Conservation (phyloP, 768 basidiomycete species). For the Amanita molliuscula region DNA sequence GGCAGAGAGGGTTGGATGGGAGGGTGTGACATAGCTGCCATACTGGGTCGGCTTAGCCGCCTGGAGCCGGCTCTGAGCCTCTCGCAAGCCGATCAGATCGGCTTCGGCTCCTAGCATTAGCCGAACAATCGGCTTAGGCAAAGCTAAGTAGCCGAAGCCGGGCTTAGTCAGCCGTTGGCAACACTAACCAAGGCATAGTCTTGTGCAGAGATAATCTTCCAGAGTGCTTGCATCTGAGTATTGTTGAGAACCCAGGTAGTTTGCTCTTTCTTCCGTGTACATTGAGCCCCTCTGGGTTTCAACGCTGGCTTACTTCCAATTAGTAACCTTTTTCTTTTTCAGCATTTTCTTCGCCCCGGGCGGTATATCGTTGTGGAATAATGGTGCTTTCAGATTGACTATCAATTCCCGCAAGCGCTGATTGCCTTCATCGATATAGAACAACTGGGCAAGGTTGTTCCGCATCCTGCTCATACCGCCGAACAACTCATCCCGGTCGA, state of each 20-base stretch:
- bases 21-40: too few relatives aligned
- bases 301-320: neutral
- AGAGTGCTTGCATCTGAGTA: slow-evolving; percentile 64
- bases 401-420: slow-evolving; percentile 55
- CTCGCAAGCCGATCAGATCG: too few relatives aligned
- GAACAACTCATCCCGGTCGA: slow-evolving; percentile 90
- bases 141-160: too few relatives aligned
- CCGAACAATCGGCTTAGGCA: too few relatives aligned
- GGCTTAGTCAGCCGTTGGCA: too few relatives aligned
- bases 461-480: slow-evolving; percentile 82
- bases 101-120: too few relatives aligned
- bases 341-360: neutral
- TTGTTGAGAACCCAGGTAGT: slow-evolving; percentile 39
- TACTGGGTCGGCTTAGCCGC: too few relatives aligned
- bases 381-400: slow-evolving; percentile 70
- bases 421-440: slow-evolving; percentile 55
- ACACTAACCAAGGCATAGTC: slow-evolving; percentile 91
- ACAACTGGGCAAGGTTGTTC: too few relatives aligned
- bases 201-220: slow-evolving; percentile 62
- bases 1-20: too few relatives aligned
- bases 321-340: neutral
- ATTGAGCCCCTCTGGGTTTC: slow-evolving; percentile 12
- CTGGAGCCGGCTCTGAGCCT: too few relatives aligned
- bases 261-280: slow-evolving; percentile 15
- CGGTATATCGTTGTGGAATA: slow-evolving; percentile 29